A percentile compares a stretch with the other conserved stretches of the same genome.
phyloP scores from a whole-genome alignment of 1,284 basidiomycete genomes.

The Ceratobasidium theobromae region DNA sequence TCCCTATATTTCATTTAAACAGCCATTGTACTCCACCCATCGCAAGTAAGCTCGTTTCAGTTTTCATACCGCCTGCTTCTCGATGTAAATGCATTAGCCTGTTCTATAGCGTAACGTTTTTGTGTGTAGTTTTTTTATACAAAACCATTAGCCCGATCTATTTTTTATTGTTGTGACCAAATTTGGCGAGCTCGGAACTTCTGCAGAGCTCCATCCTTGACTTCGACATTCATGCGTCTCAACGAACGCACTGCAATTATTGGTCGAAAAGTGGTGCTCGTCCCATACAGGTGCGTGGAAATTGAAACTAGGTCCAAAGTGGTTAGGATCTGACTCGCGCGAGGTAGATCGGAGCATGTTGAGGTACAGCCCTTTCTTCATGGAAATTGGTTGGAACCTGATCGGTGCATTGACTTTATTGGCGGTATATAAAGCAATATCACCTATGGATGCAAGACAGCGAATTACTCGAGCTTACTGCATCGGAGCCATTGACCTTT shows the following conservation, averaged over 20 bases:
- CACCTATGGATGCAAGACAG: constrained; percentile 89
- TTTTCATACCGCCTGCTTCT: constrained; percentile 14
- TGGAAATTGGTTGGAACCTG: constrained; percentile 11
- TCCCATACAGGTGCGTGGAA: constrained; percentile 64
- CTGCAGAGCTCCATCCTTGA: not conserved
- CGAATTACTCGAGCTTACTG: constrained; percentile 75
- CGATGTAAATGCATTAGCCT: constrained; percentile 16
- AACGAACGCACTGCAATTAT: constrained; percentile 66
- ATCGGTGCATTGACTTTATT: not conserved
- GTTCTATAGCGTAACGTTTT: constrained; percentile 24
- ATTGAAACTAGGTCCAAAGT: not conserved
- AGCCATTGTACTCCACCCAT: constrained; percentile 30
- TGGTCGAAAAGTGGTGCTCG: constrained; percentile 63
- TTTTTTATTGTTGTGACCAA: not conserved
- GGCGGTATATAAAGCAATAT: no score
- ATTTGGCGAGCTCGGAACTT: not conserved
- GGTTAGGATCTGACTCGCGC: not conserved
- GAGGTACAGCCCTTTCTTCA: constrained; percentile 46
- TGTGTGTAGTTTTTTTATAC: constrained; percentile 28
- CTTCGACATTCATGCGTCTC: constrained; percentile 59
- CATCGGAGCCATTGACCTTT: constrained; percentile 80
- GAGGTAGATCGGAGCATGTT: constrained; percentile 58
- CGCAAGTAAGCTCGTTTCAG: constrained; percentile 30
- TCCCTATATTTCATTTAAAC: constrained; percentile 9
- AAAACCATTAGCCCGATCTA: not conserved